These are phyloP conservation scores for Tetrapisispora phaffii DNA, from an alignment of 805 yeast species.

Conservation along the genomic window DNA sequence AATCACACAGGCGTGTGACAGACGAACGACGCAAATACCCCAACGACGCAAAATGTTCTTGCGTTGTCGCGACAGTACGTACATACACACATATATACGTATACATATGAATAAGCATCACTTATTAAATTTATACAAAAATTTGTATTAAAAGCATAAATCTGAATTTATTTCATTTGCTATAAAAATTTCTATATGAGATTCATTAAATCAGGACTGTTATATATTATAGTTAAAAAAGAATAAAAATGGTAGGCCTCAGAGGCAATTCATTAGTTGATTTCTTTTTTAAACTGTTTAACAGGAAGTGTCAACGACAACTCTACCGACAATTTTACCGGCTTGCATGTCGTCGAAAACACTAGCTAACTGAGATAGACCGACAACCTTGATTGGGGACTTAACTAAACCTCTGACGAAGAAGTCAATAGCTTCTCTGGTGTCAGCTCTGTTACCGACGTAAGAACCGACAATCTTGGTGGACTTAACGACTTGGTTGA, in stretches of 20 bases:
- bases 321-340: conserved; percentile 80
- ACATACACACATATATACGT: no score
- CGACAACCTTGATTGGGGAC: conserved; percentile 67
- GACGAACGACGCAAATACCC: no score
- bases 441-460: conserved; percentile 44
- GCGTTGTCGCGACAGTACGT: no score
- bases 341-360: conserved; percentile 71
- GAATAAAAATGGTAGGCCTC: no score
- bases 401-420: conserved; percentile 60
- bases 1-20: no score
- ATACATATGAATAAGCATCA: no score
- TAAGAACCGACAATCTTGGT: conserved; percentile 40
- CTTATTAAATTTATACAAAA: no score
- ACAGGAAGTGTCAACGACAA: conserved; percentile 69
- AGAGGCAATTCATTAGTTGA: no score
- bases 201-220: conserved; percentile 1
- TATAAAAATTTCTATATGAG: conserved; percentile 2
- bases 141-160: background rate
- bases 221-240: background rate
- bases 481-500: conserved; percentile 41
- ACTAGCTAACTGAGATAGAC: conserved; percentile 57
- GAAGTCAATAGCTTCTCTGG: conserved; percentile 63
- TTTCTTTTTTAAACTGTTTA: conserved; percentile 30
- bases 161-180: background rate
- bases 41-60: no score